Evolutionary conservation across 73 alveolate species (phyloP).

Genomic region (Paramecium octaurelia): DNA sequence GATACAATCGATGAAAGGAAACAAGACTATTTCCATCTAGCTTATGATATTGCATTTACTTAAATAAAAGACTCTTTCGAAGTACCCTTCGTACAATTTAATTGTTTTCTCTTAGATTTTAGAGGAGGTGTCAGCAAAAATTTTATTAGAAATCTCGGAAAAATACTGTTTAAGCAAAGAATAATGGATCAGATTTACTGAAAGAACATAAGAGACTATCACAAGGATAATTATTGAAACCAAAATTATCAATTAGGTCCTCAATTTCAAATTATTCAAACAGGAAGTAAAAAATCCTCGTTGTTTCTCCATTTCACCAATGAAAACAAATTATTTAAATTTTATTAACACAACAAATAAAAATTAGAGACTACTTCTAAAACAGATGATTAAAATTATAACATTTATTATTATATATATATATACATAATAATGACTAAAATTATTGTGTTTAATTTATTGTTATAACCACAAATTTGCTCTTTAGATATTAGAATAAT

Average conservation of each 20-base stretch:
- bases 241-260: not conserved
- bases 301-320: not conserved
- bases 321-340: not conserved
- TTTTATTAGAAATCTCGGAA: not conserved
- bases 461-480: not conserved
- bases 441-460: no score
- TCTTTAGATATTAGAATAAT: not conserved
- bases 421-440: not conserved
- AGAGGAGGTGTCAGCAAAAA: not conserved
- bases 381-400: not conserved
- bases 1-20: not conserved
- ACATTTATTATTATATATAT: no score
- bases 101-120: not conserved
- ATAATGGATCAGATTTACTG: not conserved
- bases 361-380: not conserved
- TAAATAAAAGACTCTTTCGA: not conserved
- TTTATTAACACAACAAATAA: not conserved
- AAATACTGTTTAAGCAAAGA: not conserved
- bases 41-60: not conserved
- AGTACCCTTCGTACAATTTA: not conserved
- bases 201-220: not conserved
- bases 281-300: not conserved
- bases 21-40: not conserved
- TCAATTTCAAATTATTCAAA: not conserved
- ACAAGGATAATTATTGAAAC: not conserved